A percentile compares a stretch with the other conserved stretches of the same genome.
Evolutionary conservation across 2,329 filamentous ascomycete genomes (phyloP).

Genomic region (Macrophomina tecta): DNA sequence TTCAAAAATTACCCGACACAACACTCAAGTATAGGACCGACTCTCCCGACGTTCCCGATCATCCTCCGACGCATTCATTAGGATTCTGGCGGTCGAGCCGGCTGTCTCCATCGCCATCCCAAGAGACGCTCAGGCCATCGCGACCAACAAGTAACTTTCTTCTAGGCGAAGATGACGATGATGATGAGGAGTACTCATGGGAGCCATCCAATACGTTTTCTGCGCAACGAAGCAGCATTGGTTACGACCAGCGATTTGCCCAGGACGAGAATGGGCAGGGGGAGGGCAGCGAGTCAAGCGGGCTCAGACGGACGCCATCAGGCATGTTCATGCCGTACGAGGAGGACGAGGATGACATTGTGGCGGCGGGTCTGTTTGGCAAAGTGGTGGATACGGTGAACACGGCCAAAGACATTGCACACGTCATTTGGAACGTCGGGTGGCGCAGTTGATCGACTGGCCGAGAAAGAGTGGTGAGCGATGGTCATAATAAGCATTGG

Average conservation of each 20-base stretch:
- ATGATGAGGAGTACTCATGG: slow-evolving; percentile 54
- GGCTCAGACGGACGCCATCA: slow-evolving; percentile 78
- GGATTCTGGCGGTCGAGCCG: slow-evolving; percentile 54
- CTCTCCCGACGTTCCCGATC: slow-evolving; percentile 69
- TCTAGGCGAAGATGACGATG: slow-evolving; percentile 64
- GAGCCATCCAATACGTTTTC: slow-evolving; percentile 48
- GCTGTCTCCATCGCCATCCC: slow-evolving; percentile 76
- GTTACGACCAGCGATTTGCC: slow-evolving; percentile 14
- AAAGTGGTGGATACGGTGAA: slow-evolving; percentile 80
- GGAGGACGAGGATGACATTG: slow-evolving; percentile 69
- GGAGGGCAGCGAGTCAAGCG: slow-evolving; percentile 42
- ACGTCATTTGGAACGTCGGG: slow-evolving; percentile 71
- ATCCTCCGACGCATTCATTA: slow-evolving; percentile 51
- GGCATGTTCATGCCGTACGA: slow-evolving; percentile 93
- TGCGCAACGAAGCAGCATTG: slow-evolving; percentile 41
- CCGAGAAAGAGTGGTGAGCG: not conserved
- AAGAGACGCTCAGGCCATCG: slow-evolving; percentile 79
- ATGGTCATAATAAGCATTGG: slow-evolving; percentile 26
- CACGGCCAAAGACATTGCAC: slow-evolving; percentile 67
- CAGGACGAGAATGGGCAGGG: slow-evolving; percentile 49
- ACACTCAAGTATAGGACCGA: slow-evolving; percentile 85
- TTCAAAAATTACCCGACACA: slow-evolving; percentile 85
- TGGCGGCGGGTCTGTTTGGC: slow-evolving; percentile 70
- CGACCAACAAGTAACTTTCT: slow-evolving; percentile 70
- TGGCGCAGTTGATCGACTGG: slow-evolving; percentile 59